Evolutionary conservation across 805 yeast species (phyloP), one percentile per base, ranked within the genome.

Genomic region (Dipodascopsis uninucleata): DNA sequence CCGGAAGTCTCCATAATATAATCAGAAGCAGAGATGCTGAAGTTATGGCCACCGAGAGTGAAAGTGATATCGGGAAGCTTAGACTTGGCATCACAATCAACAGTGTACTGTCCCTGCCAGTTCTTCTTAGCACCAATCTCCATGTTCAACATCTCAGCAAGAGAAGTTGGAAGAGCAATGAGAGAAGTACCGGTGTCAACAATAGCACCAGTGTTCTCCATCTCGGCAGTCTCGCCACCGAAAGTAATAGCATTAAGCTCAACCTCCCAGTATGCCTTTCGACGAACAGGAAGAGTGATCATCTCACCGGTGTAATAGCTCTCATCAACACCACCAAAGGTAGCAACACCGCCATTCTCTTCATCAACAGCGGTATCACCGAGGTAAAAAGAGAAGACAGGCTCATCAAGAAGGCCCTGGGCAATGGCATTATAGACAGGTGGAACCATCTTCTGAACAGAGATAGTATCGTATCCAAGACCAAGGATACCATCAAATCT

Each of bases 201-300:
- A 51, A 96, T 96, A 61, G 97, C 98, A 66, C 98, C 98, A 52
- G 88, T 81, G 61, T 71, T 72, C 57, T 75, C 77, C 61, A 93
- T 78, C 58, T 75, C 78, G 39, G 97, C 96, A 62, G 77, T 85
- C 71, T 93, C 95, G 57, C 84, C 85, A 61, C 98, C 98, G 53
- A 93, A 76, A 34, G 89, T 85, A 65, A 93, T 74, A 58, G 95
- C 89, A 59, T 87, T 87, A 58, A 93, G 83, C 58, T 82, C 78
- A 49, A 93, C 98, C 75, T 93, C 98, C 98, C 98, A 93, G 78
- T 93, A 93, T 26, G 97, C 98, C 81, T 89, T 88, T 77, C 98
- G 86, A 75, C 98, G 87, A 52, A 93, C 94, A 48, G 98, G 98
- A 69, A 93, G 77, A 88, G 95, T 88, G 41, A 90, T 85, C 61